Conservation (phyloP, 441 rosid genomes). For the Lepidium campestre region DNA sequence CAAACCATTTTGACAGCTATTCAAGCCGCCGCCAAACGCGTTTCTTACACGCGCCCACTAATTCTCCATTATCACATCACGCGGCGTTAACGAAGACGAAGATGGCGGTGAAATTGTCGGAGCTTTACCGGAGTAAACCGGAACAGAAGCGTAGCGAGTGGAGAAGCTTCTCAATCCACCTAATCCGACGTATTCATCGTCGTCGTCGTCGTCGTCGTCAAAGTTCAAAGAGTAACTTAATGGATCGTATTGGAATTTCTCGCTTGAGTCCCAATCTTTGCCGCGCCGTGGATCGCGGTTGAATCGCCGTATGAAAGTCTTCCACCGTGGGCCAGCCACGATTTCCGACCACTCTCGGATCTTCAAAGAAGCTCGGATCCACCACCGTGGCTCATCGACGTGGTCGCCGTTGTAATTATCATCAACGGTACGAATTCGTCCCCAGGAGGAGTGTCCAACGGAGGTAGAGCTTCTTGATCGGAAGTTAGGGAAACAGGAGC, state of each 20-base stretch:
- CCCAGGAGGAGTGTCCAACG: slow-evolving; percentile 45
- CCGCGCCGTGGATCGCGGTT: slow-evolving; percentile 42
- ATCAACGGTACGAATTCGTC: slow-evolving; percentile 36
- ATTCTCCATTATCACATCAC: slow-evolving; percentile 12
- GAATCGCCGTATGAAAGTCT: slow-evolving; percentile 76
- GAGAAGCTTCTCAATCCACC: slow-evolving; percentile 29
- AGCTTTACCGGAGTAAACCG: slow-evolving; percentile 12
- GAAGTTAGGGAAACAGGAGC: slow-evolving; percentile 49
- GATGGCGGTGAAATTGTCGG: slow-evolving; percentile 18
- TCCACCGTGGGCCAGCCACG: slow-evolving; percentile 92
- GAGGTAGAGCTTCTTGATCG: slow-evolving; percentile 29
- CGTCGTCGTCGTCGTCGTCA: slow-evolving; percentile 25
- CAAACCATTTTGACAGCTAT: slow-evolving; percentile 20
- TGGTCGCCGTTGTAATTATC: slow-evolving; percentile 7
- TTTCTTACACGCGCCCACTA: slow-evolving; percentile 18
- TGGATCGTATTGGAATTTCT: slow-evolving; percentile 71
- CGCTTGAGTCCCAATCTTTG: slow-evolving; percentile 37
- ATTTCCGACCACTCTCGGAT: slow-evolving; percentile 76
- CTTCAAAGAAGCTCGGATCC: slow-evolving; percentile 27
- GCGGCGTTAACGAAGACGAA: slow-evolving; percentile 11
- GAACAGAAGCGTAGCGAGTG: slow-evolving; percentile 31
- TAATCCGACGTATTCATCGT: slow-evolving; percentile 20
- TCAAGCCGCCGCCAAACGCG: slow-evolving; percentile 19
- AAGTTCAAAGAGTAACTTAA: slow-evolving; percentile 28
- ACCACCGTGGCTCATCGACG: slow-evolving; percentile 19